These are phyloP conservation scores for Kalaharituber pfeilii DNA, from an alignment of 2,329 filamentous ascomycete genomes.

Conservation along the genomic window DNA sequence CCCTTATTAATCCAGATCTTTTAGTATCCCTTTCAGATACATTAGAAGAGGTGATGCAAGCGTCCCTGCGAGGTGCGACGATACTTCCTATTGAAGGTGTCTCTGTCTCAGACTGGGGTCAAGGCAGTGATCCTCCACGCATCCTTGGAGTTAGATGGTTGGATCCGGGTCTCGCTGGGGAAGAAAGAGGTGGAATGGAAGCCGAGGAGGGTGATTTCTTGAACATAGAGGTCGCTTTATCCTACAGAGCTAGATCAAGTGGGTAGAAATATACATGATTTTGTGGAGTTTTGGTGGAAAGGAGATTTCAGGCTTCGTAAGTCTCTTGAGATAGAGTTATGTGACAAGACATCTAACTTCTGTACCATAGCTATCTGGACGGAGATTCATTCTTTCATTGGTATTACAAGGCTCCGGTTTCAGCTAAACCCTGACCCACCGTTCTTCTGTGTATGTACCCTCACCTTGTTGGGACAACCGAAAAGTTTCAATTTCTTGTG, in stretches of 20 bases:
- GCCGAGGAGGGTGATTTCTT: slow-evolving; percentile 63
- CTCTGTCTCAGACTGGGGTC: slow-evolving; percentile 56
- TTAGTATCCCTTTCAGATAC: slow-evolving; percentile 52
- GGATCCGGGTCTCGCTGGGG: slow-evolving; percentile 47
- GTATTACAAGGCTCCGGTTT: slow-evolving; percentile 64
- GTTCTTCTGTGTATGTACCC: slow-evolving; percentile 77
- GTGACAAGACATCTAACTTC: slow-evolving; percentile 40
- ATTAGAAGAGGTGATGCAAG: slow-evolving; percentile 66
- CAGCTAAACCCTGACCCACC: slow-evolving; percentile 80
- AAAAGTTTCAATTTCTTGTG: slow-evolving; percentile 82
- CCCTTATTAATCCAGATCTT: slow-evolving; percentile 56
- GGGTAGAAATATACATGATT: slow-evolving; percentile 88
- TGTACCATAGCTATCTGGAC: slow-evolving; percentile 36
- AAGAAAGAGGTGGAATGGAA: slow-evolving; percentile 45
- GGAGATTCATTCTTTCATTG: slow-evolving; percentile 69
- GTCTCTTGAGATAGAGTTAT: neutral
- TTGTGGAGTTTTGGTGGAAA: slow-evolving; percentile 70
- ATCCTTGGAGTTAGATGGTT: slow-evolving; percentile 57
- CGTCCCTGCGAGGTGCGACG: slow-evolving; percentile 42
- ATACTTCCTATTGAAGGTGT: slow-evolving; percentile 51
- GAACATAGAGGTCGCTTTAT: slow-evolving; percentile 58
- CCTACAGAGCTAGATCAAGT: slow-evolving; percentile 39
- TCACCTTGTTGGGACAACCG: slow-evolving; percentile 85
- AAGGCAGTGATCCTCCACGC: slow-evolving; percentile 53
- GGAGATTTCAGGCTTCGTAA: neutral